Percentiles rank a stretch among this genome's conserved stretches.
These are phyloP conservation scores for Kwoniella shandongensis DNA, from an alignment of 768 basidiomycete genomes.

Conservation along the genomic window DNA sequence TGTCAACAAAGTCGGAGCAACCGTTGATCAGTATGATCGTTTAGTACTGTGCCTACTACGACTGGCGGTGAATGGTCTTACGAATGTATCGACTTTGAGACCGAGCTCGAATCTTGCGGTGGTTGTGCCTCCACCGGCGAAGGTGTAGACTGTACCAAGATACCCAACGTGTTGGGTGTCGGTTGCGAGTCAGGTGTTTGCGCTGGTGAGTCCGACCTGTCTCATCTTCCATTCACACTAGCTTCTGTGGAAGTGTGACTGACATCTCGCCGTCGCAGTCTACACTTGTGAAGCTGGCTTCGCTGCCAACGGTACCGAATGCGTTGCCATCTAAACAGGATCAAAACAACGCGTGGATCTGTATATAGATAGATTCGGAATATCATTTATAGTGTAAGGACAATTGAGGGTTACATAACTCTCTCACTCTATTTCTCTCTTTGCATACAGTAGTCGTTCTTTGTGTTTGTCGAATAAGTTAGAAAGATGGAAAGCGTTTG, in stretches of 20 bases:
- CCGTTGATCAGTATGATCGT: too few relatives aligned
- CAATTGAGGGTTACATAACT: too few relatives aligned
- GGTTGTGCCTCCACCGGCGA: constrained; percentile 44
- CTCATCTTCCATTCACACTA: not conserved
- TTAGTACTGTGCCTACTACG: constrained; percentile 29
- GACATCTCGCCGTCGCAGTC: constrained; percentile 16
- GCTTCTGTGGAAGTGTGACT: constrained; percentile 1
- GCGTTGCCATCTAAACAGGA: constrained; percentile 13
- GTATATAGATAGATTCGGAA: too few relatives aligned
- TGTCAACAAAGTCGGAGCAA: too few relatives aligned
- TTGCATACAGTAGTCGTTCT: too few relatives aligned
- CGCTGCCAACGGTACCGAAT: constrained; percentile 36
- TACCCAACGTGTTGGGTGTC: constrained; percentile 37
- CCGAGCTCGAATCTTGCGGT: constrained; percentile 50
- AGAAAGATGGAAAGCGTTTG: too few relatives aligned
- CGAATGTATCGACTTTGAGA: constrained; percentile 49
- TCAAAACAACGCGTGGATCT: too few relatives aligned
- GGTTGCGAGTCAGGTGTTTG: constrained; percentile 45
- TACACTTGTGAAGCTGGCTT: constrained; percentile 42
- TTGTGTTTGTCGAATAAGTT: too few relatives aligned
- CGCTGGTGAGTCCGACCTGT: constrained; percentile 24
- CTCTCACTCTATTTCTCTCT: too few relatives aligned
- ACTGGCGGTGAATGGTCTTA: constrained; percentile 44
- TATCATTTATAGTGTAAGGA: too few relatives aligned
- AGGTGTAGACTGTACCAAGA: constrained; percentile 47